Base-by-base conservation (phyloP, 108 stramenopile genomes). In the Conticribra weissflogii region DNA sequence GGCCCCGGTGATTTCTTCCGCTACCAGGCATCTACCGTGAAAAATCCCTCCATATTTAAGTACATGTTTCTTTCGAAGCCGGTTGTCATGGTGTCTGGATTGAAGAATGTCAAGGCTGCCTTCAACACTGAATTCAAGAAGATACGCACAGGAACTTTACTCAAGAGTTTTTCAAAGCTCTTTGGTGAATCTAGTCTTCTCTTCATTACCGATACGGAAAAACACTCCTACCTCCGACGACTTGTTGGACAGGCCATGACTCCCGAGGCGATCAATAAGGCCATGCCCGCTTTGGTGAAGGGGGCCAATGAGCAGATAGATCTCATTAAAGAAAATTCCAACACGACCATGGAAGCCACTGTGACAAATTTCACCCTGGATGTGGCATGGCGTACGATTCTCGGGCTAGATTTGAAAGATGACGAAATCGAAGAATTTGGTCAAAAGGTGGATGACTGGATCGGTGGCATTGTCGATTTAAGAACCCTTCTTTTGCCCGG, bases 361-460 rank as follows among this genome's bases (percentile, higher is more conserved):
- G 33, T 72, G 3, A 78, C 77, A 49, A 45, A 18, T 8, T 78
- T 66, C 44, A 63, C 82, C 4, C 49, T 83, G 59, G 85, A 76
- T 63, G 79, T 83, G 28, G 82, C 82, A 0, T 83, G 82, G 82
- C 41, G 72, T 49, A 74, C 70, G 45, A 80, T 75, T 45, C 25
- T 75, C 24, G 82, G 82, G 14, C 48, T 83, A 16, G 66, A 80
- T 70, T 56, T 83, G 62, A 63, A 66, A 22, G 67, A 76, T 3
- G 74, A 76, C 32, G 77, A 83, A 66, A 60, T 83, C 31, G 57
- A 52, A 27, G 41, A 23, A 27, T 83, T 83, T 48, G 48, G 47
- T 33, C n/a, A 54, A 22, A 50, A 56, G 23, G 82, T 81, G 16
- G 59, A 68, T 9, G 63, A 74, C 48, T 85, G 82, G 81, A 76